A percentile compares a stretch with the other conserved stretches of the same genome.
Conservation (phyloP, 2,329 filamentous ascomycete species). For the Sclerotinia borealis region DNA sequence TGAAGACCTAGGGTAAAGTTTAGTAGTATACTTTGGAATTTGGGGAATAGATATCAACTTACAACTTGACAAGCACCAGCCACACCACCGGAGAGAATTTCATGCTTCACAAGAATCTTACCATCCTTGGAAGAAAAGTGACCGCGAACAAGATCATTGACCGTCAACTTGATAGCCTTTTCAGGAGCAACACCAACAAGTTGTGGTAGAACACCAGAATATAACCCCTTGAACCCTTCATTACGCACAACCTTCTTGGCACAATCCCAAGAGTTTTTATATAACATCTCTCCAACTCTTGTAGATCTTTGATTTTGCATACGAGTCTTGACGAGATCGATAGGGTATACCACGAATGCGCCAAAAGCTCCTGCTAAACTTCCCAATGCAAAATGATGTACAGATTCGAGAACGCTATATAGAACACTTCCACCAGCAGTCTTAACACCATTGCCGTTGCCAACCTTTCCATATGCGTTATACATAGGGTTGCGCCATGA, state of each 20-base stretch:
- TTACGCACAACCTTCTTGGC: slow-evolving; percentile 88
- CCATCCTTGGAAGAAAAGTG: slow-evolving; percentile 69
- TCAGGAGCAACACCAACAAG: slow-evolving; percentile 97
- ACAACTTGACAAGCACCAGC: slow-evolving; percentile 96
- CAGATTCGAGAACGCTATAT: slow-evolving; percentile 64
- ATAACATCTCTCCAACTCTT: slow-evolving; percentile 77
- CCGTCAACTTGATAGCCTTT: slow-evolving; percentile 98
- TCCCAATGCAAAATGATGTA: slow-evolving; percentile 85
- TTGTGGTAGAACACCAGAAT: slow-evolving; percentile 92
- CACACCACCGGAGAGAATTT: slow-evolving; percentile 80
- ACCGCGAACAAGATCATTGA: slow-evolving; percentile 86
- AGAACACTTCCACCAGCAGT: slow-evolving; percentile 53
- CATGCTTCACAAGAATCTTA: slow-evolving; percentile 62
- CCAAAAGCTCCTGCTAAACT: slow-evolving; percentile 92
- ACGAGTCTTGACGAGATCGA: slow-evolving; percentile 96
- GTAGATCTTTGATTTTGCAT: slow-evolving; percentile 93
- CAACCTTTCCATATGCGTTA: slow-evolving; percentile 23
- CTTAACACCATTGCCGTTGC: slow-evolving; percentile 41
- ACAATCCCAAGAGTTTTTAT: slow-evolving; percentile 97
- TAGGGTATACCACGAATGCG: slow-evolving; percentile 99
- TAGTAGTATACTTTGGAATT: neutral
- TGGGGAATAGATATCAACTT: slow-evolving; percentile 38
- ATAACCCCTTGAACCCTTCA: slow-evolving; percentile 82
- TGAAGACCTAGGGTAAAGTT: slow-evolving; percentile 64
- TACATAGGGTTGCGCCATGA: slow-evolving; percentile 66